A percentile compares a stretch with the other conserved stretches of the same genome.
Evolutionary conservation across 1,284 basidiomycete genomes (phyloP).

Genomic region (Acaromyces ingoldii): DNA sequence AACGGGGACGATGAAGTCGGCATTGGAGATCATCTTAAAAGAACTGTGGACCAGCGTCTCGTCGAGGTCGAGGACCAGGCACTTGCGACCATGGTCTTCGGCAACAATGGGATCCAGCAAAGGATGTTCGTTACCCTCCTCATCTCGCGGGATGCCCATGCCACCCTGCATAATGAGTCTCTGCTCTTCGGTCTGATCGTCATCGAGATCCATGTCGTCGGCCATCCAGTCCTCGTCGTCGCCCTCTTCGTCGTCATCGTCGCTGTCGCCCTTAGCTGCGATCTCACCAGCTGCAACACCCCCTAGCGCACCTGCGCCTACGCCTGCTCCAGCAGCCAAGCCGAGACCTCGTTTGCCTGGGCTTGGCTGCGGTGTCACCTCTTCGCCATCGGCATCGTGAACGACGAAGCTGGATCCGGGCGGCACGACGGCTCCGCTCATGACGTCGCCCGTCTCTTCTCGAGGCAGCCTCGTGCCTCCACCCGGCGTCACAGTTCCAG

Average conservation of each 20-base stretch:
- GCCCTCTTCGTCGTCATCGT: conserved; percentile 22
- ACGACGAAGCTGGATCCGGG: conserved; percentile 63
- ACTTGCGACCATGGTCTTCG: conserved; percentile 77
- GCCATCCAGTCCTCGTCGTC: conserved; percentile 54
- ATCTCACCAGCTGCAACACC: conserved; percentile 50
- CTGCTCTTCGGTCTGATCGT: conserved; percentile 65
- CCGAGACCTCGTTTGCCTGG: conserved; percentile 53
- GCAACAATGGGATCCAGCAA: conserved; percentile 71
- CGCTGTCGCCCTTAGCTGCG: conserved; percentile 40
- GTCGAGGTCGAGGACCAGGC: conserved; percentile 83
- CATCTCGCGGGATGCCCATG: conserved; percentile 72
- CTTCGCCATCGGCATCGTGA: conserved; percentile 10
- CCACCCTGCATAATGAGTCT: conserved; percentile 72
- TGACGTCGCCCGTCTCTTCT: conserved; percentile 64
- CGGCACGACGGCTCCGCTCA: conserved; percentile 65
- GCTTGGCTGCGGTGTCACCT: conserved; percentile 47
- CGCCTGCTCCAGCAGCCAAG: conserved; percentile 11
- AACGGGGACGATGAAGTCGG: conserved; percentile 96
- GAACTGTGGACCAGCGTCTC: conserved; percentile 80
- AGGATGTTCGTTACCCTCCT: conserved; percentile 76
- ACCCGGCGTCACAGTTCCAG: conserved; percentile 15
- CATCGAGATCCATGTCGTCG: conserved; percentile 51
- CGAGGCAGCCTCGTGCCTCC: conserved; percentile 46
- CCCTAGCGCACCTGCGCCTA: conserved; percentile 36
- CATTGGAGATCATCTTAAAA: conserved; percentile 78